Base-by-base conservation (phyloP, 2,329 filamentous ascomycete genomes). In the Blastomyces gilchristii region DNA sequence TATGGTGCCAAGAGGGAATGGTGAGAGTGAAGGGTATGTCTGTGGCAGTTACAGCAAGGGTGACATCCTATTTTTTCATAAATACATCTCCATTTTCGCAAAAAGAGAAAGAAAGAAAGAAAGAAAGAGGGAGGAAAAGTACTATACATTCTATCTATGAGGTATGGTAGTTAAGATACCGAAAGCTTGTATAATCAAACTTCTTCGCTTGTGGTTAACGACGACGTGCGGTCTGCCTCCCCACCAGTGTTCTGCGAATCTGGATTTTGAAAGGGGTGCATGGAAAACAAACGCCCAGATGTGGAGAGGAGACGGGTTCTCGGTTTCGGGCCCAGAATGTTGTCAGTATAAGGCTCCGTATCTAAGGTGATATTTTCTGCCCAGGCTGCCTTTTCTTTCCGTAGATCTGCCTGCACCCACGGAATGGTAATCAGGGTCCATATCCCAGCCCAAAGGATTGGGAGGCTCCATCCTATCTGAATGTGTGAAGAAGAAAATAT, bases 401-500 rank as follows among this genome's bases (percentile, higher is more conserved):
- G 73, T 47, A 80, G 73, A 53, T 79, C 76, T 61, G 74, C 73
- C 62, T 77, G 74, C 1, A 80, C 76, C 78, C 78, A 80, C 8
- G 74, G 74, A 58, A 80, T 77, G 25, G 78, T 78, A 60, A 80
- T 77, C 12, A 77, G 59, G 0, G 73, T 75, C 78, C 78, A 80
- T 22, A 79, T 60, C 18, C 66, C 70, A 6, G 75, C 73, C 76
- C 77, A 79, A 43, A 73, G 70, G 58, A 78, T 77, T 0, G 77
- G 77, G 22, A 79, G 70, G 45, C 71, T 67, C 77, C 78, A 76
- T 66, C 78, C 78, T 69, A 76, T 61, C 73, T 76, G n/a, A 64
- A 31, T 34, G 22, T 2, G 12, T 1, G 34, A 22, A 28, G 16
- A 58, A 14, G 37, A n/a, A 12, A 41, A 39, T n/a, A 25, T 28